Conservation (phyloP, 176 grass and related monocot species). For the Oryza longistaminata region DNA sequence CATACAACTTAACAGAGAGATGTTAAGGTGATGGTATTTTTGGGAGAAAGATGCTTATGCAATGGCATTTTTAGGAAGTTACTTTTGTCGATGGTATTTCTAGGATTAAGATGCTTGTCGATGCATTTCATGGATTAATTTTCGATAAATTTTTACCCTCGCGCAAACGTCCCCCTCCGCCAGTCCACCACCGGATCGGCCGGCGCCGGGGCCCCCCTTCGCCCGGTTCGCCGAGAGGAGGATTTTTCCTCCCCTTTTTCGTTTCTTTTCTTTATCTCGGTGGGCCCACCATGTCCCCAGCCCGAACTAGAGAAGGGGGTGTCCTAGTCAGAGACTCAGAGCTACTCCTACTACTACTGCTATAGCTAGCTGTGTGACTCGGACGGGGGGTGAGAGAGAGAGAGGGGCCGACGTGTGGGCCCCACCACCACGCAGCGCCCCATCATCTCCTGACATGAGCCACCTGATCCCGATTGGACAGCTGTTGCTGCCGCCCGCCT, state of each 20-base stretch:
- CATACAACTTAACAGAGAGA: too few relatives aligned
- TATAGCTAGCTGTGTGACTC: conserved; percentile 21
- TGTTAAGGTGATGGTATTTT: too few relatives aligned
- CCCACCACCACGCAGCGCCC: conserved; percentile 36
- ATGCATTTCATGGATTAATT: too few relatives aligned
- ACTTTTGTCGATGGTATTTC: too few relatives aligned
- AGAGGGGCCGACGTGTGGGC: conserved; percentile 29
- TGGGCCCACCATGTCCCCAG: conserved; percentile 29
- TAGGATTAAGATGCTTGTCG: too few relatives aligned
- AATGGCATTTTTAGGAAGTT: too few relatives aligned
- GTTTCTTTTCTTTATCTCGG: conserved; percentile 32
- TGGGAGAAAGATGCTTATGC: too few relatives aligned
- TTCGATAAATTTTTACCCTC: not conserved
- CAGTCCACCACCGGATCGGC: conserved; percentile 21
- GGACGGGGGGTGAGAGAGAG: conserved; percentile 9
- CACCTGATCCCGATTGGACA: conserved; percentile 74
- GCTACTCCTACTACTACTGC: not conserved
- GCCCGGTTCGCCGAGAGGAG: not conserved
- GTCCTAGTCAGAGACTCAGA: conserved; percentile 30
- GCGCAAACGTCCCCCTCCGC: not conserved
- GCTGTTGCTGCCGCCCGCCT: conserved; percentile 46
- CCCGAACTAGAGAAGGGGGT: not conserved
- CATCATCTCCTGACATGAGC: conserved; percentile 47
- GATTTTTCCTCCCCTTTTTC: not conserved
- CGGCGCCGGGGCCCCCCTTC: not conserved